Evolutionary conservation across 176 grass and related monocot genomes (phyloP).

Genomic region (Metroxylon sagu): DNA sequence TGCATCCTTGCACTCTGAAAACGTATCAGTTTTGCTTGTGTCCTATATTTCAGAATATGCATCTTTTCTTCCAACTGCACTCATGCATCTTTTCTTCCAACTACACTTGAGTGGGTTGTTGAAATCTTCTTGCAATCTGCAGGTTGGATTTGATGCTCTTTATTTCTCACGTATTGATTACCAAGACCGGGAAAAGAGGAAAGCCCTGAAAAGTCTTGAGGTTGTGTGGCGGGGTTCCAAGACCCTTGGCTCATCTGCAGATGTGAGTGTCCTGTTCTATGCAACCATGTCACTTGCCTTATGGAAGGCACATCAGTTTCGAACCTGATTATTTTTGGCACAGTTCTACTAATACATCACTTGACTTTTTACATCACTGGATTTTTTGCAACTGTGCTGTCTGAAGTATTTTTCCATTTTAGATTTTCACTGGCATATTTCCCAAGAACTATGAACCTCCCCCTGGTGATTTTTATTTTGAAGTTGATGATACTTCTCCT

Average conservation of each 20-base stretch:
- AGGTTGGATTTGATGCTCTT: conserved; percentile 94
- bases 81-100: not conserved
- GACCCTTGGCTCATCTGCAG: conserved; percentile 64
- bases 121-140: conserved; percentile 19
- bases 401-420: not conserved
- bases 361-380: too few species aligned
- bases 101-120: not conserved
- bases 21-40: too few species aligned
- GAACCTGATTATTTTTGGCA: too few species aligned
- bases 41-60: too few species aligned
- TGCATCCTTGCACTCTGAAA: too few species aligned
- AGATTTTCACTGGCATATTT: conserved; percentile 95
- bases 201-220: conserved; percentile 71
- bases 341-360: too few species aligned
- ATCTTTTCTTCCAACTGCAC: too few species aligned
- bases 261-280: conserved; percentile 48
- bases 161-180: conserved; percentile 94
- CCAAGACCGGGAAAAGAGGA: conserved; percentile 71
- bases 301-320: too few species aligned
- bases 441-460: conserved; percentile 97
- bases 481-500: conserved; percentile 70
- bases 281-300: not conserved
- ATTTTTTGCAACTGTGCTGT: not conserved
- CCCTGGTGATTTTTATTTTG: conserved; percentile 87
- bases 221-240: conserved; percentile 86